Evolutionary conservation across 805 yeast genomes (phyloP).

Genomic region (Naumovozyma castellii): DNA sequence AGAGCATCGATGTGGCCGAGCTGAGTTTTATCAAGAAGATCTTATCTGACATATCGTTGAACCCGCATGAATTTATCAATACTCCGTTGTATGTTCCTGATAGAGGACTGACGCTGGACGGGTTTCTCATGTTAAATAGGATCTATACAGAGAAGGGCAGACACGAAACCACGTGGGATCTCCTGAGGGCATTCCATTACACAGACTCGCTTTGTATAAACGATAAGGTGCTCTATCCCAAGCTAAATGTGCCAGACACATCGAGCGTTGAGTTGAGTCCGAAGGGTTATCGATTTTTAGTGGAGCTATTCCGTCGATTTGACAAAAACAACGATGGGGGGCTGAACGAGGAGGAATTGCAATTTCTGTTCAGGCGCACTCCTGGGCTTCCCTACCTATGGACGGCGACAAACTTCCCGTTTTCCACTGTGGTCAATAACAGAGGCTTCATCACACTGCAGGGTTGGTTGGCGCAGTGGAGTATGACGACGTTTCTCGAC

Average conservation of each 20-base stretch:
- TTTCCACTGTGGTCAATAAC: constrained; percentile 81
- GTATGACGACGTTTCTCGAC: constrained; percentile 86
- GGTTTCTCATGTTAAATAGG: constrained; percentile 69
- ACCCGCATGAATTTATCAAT: constrained; percentile 1
- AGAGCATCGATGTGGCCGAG: constrained; percentile 43
- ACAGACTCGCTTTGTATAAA: constrained; percentile 83
- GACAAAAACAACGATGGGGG: constrained; percentile 98
- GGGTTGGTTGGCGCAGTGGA: constrained; percentile 99
- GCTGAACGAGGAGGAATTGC: constrained; percentile 61
- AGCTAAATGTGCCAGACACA: constrained; percentile 58
- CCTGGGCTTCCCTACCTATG: constrained; percentile 88
- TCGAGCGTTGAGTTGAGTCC: constrained; percentile 90
- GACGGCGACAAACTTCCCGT: constrained; percentile 79
- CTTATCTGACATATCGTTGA: constrained; percentile 6
- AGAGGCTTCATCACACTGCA: constrained; percentile 84
- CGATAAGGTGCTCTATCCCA: constrained; percentile 72
- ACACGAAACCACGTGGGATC: constrained; percentile 97
- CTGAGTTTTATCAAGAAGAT: constrained; percentile 36
- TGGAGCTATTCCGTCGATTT: constrained; percentile 76
- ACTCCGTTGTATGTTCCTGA: constrained; percentile 26
- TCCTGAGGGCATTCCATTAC: constrained; percentile 76
- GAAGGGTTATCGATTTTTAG: constrained; percentile 81
- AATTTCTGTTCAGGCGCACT: constrained; percentile 68
- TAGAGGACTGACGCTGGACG: constrained; percentile 59
- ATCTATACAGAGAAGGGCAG: constrained; percentile 84